Conservation (phyloP, 225 moss, liverwort and hornwort species). For the Polytrichum formosum region DNA sequence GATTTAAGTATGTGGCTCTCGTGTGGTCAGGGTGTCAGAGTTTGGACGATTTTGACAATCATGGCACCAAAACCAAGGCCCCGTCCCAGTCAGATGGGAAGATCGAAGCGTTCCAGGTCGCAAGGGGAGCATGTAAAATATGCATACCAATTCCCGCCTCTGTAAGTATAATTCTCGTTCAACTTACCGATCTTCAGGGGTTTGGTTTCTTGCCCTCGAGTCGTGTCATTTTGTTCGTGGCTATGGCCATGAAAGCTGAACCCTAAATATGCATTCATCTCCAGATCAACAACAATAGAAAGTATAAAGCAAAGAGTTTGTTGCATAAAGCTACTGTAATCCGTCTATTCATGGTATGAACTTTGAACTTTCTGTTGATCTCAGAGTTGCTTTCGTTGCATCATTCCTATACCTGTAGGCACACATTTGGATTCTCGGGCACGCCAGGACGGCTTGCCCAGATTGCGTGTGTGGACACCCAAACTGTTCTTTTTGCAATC, state of each 20-base stretch:
- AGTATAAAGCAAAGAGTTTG: too few species aligned
- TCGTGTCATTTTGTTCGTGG: too few species aligned
- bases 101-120: neutral
- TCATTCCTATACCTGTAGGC: slow-evolving; percentile 32
- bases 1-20: neutral
- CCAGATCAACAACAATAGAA: neutral
- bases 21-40: neutral
- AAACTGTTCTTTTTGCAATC: slow-evolving; percentile 58
- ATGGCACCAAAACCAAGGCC: neutral
- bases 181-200: too few species aligned
- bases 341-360: neutral
- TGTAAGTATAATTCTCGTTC: neutral
- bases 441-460: slow-evolving; percentile 37
- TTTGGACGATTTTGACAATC: neutral
- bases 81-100: neutral
- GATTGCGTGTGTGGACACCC: slow-evolving; percentile 59
- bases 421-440: slow-evolving; percentile 71
- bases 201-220: too few species aligned
- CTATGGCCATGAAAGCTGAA: too few species aligned
- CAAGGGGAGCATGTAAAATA: neutral
- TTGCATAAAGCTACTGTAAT: neutral
- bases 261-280: neutral
- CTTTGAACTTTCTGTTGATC: neutral
- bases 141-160: slow-evolving; percentile 8
- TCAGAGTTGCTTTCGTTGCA: slow-evolving; percentile 1